These are phyloP conservation scores for Fusarium phyllophilum DNA, from an alignment of 2,329 filamentous ascomycete genomes.

Conservation along the genomic window DNA sequence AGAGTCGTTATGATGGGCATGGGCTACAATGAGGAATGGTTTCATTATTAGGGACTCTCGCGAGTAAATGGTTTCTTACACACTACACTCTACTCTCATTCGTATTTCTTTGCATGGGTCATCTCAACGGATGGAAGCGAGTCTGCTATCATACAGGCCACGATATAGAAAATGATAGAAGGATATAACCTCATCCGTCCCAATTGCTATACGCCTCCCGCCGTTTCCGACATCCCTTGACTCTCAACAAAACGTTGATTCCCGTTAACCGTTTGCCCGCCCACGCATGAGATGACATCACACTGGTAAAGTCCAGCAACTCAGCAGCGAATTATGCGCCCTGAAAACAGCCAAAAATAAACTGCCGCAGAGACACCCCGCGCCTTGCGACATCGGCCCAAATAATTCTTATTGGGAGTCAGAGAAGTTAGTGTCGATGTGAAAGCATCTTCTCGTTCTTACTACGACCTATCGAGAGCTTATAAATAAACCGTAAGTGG, in stretches of 20 bases:
- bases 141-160: neutral
- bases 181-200: neutral
- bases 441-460: slow-evolving; percentile 4
- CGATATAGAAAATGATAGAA: neutral
- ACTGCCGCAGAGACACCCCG: slow-evolving; percentile 26
- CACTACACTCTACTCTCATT: slow-evolving; percentile 29
- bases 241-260: slow-evolving; percentile 2
- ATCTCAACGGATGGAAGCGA: neutral
- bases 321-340: slow-evolving; percentile 29
- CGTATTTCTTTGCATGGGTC: neutral
- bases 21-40: neutral
- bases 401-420: slow-evolving; percentile 8
- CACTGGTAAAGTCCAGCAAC: neutral
- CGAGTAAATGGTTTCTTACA: slow-evolving; percentile 23
- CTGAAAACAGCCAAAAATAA: slow-evolving; percentile 15
- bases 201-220: neutral
- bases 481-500: slow-evolving; percentile 13
- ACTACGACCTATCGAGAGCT: slow-evolving; percentile 4
- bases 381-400: slow-evolving; percentile 40
- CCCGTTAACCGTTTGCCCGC: slow-evolving; percentile 2
- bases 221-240: neutral
- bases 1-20: slow-evolving; percentile 2
- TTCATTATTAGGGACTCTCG: slow-evolving; percentile 20
- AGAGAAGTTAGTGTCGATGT: neutral
- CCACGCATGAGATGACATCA: slow-evolving; percentile 40